Conservation (phyloP, 2,329 filamentous ascomycete genomes). For the Penicillium olsonii region DNA sequence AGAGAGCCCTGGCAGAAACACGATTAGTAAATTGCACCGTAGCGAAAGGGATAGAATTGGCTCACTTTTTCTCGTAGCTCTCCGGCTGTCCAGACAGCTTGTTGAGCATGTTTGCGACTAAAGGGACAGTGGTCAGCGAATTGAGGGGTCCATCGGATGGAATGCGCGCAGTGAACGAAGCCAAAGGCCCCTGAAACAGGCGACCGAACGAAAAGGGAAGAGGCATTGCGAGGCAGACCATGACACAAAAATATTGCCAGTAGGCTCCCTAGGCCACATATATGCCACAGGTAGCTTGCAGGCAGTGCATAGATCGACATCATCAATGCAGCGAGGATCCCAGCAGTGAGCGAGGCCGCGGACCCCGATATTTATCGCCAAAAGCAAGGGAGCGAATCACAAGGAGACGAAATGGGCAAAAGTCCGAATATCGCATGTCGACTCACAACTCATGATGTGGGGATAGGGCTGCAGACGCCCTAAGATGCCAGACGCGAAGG, state of each 20-base stretch:
- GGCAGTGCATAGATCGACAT: conserved; percentile 8
- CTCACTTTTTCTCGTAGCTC: conserved; percentile 97
- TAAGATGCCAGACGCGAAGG: conserved; percentile 10
- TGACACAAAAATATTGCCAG: conserved; percentile 4
- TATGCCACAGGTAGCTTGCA: conserved; percentile 13
- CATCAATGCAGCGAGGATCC: not conserved
- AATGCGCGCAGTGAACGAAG: conserved; percentile 4
- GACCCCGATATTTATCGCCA: conserved; percentile 1
- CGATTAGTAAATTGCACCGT: conserved; percentile 6
- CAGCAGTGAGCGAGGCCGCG: conserved; percentile 9
- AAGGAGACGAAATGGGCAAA: not conserved
- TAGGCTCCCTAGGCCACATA: conserved; percentile 1
- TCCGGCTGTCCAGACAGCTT: conserved; percentile 95
- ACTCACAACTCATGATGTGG: conserved; percentile 31
- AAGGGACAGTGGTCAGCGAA: conserved; percentile 12
- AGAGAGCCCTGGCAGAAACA: conserved; percentile 66
- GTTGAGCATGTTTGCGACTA: conserved; percentile 88
- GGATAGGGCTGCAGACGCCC: conserved; percentile 18
- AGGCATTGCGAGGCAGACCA: not conserved
- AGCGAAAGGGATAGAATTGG: conserved; percentile 5
- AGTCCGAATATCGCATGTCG: conserved; percentile 13
- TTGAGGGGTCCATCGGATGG: not conserved
- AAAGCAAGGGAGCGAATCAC: conserved; percentile 3
- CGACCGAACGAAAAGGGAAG: conserved; percentile 15
- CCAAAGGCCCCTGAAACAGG: conserved; percentile 7